Conservation (phyloP, 768 basidiomycete species). For the Gloeophyllum trabeum region DNA sequence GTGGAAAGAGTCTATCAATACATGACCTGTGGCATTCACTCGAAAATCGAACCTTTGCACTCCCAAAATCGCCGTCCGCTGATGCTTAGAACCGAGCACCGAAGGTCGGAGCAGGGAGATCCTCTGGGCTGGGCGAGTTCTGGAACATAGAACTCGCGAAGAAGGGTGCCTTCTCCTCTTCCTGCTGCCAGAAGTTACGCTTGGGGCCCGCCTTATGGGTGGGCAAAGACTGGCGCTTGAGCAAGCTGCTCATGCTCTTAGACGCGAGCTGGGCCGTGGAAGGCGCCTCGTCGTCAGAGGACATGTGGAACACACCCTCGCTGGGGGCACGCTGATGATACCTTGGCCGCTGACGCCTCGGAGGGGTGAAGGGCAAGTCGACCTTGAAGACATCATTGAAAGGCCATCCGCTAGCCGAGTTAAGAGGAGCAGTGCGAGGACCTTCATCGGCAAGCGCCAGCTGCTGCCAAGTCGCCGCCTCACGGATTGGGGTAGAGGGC, state of each 20-base stretch:
- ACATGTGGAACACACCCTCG: conserved; percentile 68
- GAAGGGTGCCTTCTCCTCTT: conserved; percentile 30
- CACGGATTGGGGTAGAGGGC: conserved; percentile 44
- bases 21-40: no score
- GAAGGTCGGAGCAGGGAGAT: conserved; percentile 61
- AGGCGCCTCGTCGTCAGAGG: conserved; percentile 53
- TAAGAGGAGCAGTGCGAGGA: conserved; percentile 39
- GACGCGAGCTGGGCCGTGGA: conserved; percentile 23
- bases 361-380: conserved; percentile 29
- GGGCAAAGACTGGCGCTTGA: no score
- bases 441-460: conserved; percentile 23
- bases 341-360: conserved; percentile 19
- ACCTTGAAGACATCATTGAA: conserved; percentile 18
- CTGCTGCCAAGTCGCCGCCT: conserved; percentile 19
- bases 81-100: conserved; percentile 24
- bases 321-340: conserved; percentile 51
- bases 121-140: conserved; percentile 79
- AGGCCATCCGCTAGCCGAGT: conserved; percentile 12
- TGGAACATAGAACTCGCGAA: conserved; percentile 80
- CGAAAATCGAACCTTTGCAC: no score
- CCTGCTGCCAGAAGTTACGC: conserved; percentile 2
- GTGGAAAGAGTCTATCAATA: no score
- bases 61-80: no score
- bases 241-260: conserved; percentile 12
- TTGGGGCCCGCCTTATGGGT: conserved; percentile 21